phyloP scores from a whole-genome alignment of 495 filamentous ascomycete species.

The Copromyces sp. region DNA sequence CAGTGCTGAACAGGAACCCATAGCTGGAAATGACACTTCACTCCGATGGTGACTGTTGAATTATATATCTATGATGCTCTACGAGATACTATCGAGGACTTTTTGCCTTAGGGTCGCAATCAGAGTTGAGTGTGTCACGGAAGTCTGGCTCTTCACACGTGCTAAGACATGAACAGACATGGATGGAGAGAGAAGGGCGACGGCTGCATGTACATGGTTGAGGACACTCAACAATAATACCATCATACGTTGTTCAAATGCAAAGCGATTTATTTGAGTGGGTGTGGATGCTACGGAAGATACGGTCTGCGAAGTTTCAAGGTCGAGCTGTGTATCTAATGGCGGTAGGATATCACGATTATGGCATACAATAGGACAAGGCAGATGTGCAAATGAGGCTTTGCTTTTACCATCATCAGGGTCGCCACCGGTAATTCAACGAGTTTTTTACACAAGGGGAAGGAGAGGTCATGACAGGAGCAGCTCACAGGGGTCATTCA shows the following conservation, averaged over 20 bases:
- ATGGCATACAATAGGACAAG: neutral
- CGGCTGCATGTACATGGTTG: neutral
- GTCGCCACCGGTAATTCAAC: neutral
- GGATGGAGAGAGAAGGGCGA: neutral
- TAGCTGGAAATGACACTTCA: neutral
- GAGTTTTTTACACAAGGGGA: neutral
- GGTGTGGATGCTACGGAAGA: neutral
- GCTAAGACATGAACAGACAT: neutral
- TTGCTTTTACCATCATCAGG: neutral
- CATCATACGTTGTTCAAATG: neutral
- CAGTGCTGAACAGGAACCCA: neutral
- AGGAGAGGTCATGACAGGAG: neutral
- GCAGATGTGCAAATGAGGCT: neutral
- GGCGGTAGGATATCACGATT: neutral
- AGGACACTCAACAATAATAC: neutral
- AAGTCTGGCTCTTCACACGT: neutral
- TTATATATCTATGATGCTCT: neutral
- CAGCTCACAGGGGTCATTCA: neutral
- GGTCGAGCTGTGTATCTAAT: neutral
- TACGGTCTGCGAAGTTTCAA: fast-evolving
- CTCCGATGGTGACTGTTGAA: neutral
- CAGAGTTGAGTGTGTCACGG: neutral
- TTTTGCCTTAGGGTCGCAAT: neutral
- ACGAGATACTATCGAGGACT: neutral
- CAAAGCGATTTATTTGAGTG: neutral